Evolutionary conservation across 768 basidiomycete species (phyloP).

Genomic region (Phlebiopsis flavidoalba): DNA sequence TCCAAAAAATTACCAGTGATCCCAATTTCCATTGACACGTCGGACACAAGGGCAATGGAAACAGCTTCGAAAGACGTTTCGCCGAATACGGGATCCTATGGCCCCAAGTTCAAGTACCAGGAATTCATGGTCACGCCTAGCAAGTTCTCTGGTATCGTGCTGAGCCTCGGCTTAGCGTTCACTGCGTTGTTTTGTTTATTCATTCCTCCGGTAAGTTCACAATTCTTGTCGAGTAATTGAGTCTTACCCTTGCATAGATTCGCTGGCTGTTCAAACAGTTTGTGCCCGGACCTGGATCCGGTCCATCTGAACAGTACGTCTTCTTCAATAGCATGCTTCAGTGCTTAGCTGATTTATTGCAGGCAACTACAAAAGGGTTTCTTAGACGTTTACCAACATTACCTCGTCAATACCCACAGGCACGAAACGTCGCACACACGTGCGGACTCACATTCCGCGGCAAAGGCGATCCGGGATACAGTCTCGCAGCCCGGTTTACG

Average conservation of each 20-base stretch:
- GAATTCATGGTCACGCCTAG: slow-evolving; percentile 52
- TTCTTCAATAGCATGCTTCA: neutral
- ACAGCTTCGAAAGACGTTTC: slow-evolving; percentile 16
- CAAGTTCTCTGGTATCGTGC: slow-evolving; percentile 33
- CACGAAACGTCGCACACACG: slow-evolving; percentile 34
- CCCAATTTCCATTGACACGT: neutral
- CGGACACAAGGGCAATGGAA: neutral
- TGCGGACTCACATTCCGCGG: slow-evolving; percentile 60
- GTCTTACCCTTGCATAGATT: slow-evolving; percentile 30
- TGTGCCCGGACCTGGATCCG: slow-evolving; percentile 50
- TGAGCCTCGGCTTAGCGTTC: slow-evolving; percentile 29
- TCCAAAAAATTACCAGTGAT: neutral
- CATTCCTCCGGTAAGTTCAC: slow-evolving; percentile 24
- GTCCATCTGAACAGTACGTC: slow-evolving; percentile 61
- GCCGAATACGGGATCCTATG: slow-evolving; percentile 44
- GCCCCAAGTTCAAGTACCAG: slow-evolving; percentile 68
- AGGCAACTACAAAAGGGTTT: slow-evolving; percentile 43
- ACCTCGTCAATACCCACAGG: slow-evolving; percentile 52
- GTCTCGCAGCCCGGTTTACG: slow-evolving; percentile 47
- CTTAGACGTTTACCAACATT: slow-evolving; percentile 61
- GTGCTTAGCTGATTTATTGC: neutral
- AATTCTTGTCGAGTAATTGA: neutral
- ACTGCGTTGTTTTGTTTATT: slow-evolving; percentile 8
- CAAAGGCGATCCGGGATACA: slow-evolving; percentile 76
- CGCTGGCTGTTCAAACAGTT: slow-evolving; percentile 52